Evolutionary conservation across 2,329 filamentous ascomycete species (phyloP).

Genomic region (Magnaporthiopsis incrustans): DNA sequence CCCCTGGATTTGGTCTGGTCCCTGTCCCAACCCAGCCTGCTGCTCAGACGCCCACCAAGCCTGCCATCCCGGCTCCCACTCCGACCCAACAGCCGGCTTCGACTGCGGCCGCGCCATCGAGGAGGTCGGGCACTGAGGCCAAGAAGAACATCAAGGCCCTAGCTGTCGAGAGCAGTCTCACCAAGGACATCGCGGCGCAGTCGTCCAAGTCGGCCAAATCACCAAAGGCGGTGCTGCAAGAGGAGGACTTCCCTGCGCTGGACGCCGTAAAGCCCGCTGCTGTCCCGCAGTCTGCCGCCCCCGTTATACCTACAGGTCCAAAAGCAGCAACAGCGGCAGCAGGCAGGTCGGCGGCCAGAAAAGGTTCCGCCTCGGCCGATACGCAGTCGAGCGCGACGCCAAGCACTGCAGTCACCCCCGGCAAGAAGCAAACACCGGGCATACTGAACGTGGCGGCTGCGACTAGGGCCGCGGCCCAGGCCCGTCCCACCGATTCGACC

Average conservation of each 20-base stretch:
- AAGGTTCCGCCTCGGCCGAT: slow-evolving; percentile 11
- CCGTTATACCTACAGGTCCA: slow-evolving; percentile 23
- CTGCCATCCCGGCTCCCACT: not conserved
- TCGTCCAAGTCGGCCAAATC: slow-evolving; percentile 17
- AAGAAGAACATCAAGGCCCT: slow-evolving; percentile 38
- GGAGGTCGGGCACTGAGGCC: slow-evolving; percentile 22
- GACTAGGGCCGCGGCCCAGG: slow-evolving; percentile 25
- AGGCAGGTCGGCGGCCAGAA: slow-evolving; percentile 15
- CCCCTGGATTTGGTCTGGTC: slow-evolving; percentile 33
- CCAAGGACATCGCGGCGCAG: slow-evolving; percentile 36
- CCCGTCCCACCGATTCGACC: slow-evolving; percentile 23
- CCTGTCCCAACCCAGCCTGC: slow-evolving; percentile 3
- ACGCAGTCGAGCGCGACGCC: not conserved
- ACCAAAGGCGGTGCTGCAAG: slow-evolving; percentile 34
- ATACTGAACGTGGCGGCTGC: slow-evolving; percentile 43
- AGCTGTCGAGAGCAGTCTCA: slow-evolving; percentile 36
- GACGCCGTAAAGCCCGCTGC: slow-evolving; percentile 35
- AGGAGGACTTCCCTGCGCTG: slow-evolving; percentile 57
- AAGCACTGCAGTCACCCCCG: slow-evolving; percentile 7
- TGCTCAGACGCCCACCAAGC: slow-evolving; percentile 2
- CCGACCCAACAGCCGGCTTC: slow-evolving; percentile 7
- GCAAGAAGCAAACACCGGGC: slow-evolving; percentile 32
- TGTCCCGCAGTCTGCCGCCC: slow-evolving; percentile 21
- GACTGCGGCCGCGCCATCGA: slow-evolving; percentile 5
- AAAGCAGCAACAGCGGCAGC: slow-evolving; percentile 16